Conservation (phyloP, 345 rosid genomes). For the Mercurialis annua region DNA sequence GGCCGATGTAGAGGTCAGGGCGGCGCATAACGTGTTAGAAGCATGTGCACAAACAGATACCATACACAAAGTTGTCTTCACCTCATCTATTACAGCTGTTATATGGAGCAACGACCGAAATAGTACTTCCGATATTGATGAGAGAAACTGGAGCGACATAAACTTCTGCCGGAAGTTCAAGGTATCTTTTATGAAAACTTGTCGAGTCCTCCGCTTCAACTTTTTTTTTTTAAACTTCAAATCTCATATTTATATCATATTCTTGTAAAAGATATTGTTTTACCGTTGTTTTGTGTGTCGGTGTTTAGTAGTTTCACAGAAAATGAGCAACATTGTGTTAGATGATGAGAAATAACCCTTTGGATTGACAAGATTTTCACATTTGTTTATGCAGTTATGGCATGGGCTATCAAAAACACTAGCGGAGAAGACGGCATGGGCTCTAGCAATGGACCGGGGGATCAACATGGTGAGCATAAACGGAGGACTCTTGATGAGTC, state of each 20-base stretch:
- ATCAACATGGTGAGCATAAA: slow-evolving; percentile 58
- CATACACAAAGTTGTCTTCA: slow-evolving; percentile 60
- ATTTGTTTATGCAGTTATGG: slow-evolving; percentile 46
- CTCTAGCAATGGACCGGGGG: slow-evolving; percentile 70
- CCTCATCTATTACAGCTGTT: slow-evolving; percentile 54
- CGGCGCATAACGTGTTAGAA: slow-evolving; percentile 66
- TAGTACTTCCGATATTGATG: slow-evolving; percentile 34
- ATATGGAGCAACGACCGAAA: slow-evolving; percentile 45
- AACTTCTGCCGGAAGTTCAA: slow-evolving; percentile 51
- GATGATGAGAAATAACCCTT: neutral
- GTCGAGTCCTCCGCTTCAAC: too few relatives aligned
- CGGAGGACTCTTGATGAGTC: slow-evolving; percentile 49
- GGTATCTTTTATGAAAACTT: slow-evolving; percentile 36
- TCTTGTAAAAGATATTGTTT: too few relatives aligned
- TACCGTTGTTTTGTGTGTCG: too few relatives aligned
- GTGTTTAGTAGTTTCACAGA: too few relatives aligned
- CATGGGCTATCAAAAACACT: slow-evolving; percentile 57
- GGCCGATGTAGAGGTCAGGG: slow-evolving; percentile 63
- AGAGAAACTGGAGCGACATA: slow-evolving; percentile 51
- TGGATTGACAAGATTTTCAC: neutral
- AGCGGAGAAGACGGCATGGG: slow-evolving; percentile 75
- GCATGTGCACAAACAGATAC: slow-evolving; percentile 63
- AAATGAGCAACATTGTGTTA: neutral
- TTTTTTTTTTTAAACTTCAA: too few relatives aligned
- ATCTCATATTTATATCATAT: too few relatives aligned